These are phyloP conservation scores for Stylosanthes scabra DNA, from an alignment of 331 rosid genomes.

Conservation along the genomic window DNA sequence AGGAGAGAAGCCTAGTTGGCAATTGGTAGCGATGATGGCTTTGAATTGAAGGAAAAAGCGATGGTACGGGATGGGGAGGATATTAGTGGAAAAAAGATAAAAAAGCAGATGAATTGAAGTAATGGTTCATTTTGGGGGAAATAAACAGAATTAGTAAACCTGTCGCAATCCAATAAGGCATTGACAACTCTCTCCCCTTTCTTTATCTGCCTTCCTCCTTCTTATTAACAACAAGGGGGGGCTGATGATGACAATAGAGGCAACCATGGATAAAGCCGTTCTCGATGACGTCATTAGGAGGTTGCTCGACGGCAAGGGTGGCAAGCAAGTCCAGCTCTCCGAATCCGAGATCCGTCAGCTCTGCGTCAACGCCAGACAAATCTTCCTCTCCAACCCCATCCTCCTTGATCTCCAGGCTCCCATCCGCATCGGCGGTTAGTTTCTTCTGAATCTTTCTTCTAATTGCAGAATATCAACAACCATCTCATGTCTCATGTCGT, in stretches of 20 bases:
- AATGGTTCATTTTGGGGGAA: neutral
- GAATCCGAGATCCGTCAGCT: slow-evolving; percentile 99
- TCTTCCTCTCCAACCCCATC: slow-evolving; percentile 88
- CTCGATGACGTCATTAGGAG: slow-evolving; percentile 86
- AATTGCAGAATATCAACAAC: no score
- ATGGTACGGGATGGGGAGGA: neutral
- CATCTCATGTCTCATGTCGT: neutral
- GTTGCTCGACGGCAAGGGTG: slow-evolving; percentile 83
- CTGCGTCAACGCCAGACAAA: slow-evolving; percentile 91
- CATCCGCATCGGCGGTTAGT: slow-evolving; percentile 77
- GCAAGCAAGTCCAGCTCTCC: slow-evolving; percentile 92
- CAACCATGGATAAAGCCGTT: slow-evolving; percentile 74
- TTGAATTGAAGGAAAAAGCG: neutral
- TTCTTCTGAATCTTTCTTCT: no score
- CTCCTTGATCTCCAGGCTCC: slow-evolving; percentile 81
- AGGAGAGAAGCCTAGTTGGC: slow-evolving; percentile 34
- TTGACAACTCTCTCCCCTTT: slow-evolving; percentile 17
- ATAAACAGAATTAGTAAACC: neutral
- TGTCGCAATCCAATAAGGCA: neutral
- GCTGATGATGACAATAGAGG: slow-evolving; percentile 87
- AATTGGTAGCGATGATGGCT: neutral
- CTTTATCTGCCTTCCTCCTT: slow-evolving; percentile 39
- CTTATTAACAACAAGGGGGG: neutral
- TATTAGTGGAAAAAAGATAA: neutral
- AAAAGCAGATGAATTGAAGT: neutral